Percentiles rank a stretch among this genome's conserved stretches.
Evolutionary conservation across 192 early-diverging fungal genomes (phyloP).

Genomic region (Linnemannia zychae): DNA sequence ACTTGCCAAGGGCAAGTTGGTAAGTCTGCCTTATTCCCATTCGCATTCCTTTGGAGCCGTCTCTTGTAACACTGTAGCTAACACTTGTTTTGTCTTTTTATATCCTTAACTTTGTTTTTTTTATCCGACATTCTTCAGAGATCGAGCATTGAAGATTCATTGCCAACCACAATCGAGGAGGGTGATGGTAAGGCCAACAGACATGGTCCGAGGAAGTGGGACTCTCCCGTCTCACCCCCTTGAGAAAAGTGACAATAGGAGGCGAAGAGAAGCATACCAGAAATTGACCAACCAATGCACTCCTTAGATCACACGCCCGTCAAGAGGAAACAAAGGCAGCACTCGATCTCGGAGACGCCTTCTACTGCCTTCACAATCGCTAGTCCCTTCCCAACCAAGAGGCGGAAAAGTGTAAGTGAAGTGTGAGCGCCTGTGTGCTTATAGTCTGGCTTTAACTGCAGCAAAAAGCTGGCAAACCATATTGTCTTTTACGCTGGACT

Average conservation of each 20-base stretch:
- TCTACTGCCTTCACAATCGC: not conserved
- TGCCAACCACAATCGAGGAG: not conserved
- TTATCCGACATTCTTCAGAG: not conserved
- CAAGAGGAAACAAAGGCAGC: conserved; percentile 26
- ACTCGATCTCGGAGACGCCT: not conserved
- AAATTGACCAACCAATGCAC: conserved; percentile 5
- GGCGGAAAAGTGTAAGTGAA: conserved; percentile 7
- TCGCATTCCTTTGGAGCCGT: not conserved
- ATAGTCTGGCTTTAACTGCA: not conserved
- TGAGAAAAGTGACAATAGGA: not conserved
- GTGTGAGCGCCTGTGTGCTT: not conserved
- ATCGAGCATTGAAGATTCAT: not conserved
- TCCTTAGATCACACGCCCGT: conserved; percentile 30
- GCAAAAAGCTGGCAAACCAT: not conserved
- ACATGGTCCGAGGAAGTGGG: not conserved
- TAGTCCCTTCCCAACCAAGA: not conserved
- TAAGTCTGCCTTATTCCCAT: not conserved
- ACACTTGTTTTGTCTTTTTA: not conserved
- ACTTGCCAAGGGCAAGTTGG: conserved; percentile 28
- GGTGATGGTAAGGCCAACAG: not conserved
- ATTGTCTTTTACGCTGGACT: not conserved
- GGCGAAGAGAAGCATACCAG: not conserved
- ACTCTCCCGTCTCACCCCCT: not conserved
- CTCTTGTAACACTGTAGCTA: not conserved
- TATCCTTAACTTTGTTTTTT: not conserved